Percentiles rank a stretch among this genome's conserved stretches.
These are phyloP conservation scores for Globisporangium rhizosaccharum DNA, from an alignment of 352 stramenopile genomes.

Conservation along the genomic window DNA sequence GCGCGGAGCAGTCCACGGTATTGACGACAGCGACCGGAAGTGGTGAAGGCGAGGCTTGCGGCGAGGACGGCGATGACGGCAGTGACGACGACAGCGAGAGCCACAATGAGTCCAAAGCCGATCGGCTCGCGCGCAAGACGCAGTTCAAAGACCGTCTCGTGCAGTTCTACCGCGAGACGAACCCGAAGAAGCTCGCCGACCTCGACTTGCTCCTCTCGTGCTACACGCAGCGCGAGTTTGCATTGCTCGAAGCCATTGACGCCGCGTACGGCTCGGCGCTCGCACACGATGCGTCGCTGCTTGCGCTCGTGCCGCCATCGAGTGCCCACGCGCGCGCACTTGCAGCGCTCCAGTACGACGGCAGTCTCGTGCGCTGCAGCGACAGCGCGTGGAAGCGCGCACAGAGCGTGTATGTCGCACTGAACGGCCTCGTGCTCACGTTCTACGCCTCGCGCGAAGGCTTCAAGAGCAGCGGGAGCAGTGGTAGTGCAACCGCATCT, in stretches of 20 bases:
- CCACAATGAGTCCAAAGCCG: slow-evolving; percentile 2
- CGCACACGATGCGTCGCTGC: slow-evolving; percentile 23
- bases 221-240: slow-evolving; percentile 38
- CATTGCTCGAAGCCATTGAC: slow-evolving; percentile 46
- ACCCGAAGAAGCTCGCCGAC: slow-evolving; percentile 42
- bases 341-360: slow-evolving; percentile 34
- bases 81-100: background rate
- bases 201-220: slow-evolving; percentile 41
- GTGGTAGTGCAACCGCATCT: background rate
- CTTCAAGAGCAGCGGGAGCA: slow-evolving; percentile 31
- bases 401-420: slow-evolving; percentile 38
- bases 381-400: slow-evolving; percentile 32
- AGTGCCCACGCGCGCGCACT: slow-evolving; percentile 25
- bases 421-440: slow-evolving; percentile 34
- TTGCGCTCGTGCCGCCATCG: slow-evolving; percentile 27
- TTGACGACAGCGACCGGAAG: background rate
- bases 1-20: slow-evolving; percentile 8
- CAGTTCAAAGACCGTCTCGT: slow-evolving; percentile 35
- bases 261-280: slow-evolving; percentile 29
- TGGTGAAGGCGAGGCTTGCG: background rate
- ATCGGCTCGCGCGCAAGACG: slow-evolving; percentile 8
- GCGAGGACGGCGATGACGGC: slow-evolving; percentile 2
- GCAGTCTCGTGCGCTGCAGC: slow-evolving; percentile 23
- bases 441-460: slow-evolving; percentile 58
- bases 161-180: slow-evolving; percentile 53